Conservation (phyloP, 1,284 basidiomycete species). For the Irpex sp. region DNA sequence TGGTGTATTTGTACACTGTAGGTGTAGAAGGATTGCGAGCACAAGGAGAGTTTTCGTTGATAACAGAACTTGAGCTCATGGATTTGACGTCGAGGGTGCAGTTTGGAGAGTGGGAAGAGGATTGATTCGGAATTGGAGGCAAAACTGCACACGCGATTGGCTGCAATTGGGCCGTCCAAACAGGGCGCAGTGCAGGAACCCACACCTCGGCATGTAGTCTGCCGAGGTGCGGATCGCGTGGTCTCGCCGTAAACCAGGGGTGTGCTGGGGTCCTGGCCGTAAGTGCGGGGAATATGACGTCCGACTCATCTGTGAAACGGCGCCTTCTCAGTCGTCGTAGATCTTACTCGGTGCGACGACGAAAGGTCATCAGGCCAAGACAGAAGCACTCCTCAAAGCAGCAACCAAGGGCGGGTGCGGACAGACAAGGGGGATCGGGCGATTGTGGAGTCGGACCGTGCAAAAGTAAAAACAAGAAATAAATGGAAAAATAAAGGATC, state of each 20-base stretch:
- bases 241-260: background rate
- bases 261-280: background rate
- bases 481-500: background rate
- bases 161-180: background rate
- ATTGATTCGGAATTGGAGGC: too few species aligned
- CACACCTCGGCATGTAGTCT: background rate
- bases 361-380: background rate
- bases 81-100: too few species aligned
- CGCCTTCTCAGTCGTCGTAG: too few species aligned
- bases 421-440: background rate
- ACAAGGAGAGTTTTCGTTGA: too few species aligned
- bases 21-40: too few species aligned
- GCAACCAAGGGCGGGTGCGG: background rate
- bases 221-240: background rate
- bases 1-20: too few species aligned
- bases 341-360: too few species aligned
- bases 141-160: too few species aligned
- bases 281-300: background rate
- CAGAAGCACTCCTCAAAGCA: background rate
- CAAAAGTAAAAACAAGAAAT: background rate
- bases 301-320: too few species aligned
- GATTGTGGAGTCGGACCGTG: constrained; percentile 3
- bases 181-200: background rate
- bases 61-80: too few species aligned
- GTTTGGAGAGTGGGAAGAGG: too few species aligned